Evolutionary conservation across 148 eudicot species (phyloP).

Genomic region (Rhododendron molle): DNA sequence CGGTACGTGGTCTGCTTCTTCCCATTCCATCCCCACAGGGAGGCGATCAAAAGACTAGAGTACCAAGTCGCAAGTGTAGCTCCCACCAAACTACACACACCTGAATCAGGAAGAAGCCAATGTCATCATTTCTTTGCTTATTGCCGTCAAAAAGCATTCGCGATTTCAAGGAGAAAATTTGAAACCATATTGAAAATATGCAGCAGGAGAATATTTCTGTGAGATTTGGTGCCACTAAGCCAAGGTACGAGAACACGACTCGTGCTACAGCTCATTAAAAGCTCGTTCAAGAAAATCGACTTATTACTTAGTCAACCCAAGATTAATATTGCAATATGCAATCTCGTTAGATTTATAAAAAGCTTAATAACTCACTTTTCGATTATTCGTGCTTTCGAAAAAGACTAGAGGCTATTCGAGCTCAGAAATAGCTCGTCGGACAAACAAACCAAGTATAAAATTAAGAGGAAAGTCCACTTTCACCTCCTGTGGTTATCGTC

Average conservation of each 20-base stretch:
- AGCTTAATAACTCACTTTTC: background rate
- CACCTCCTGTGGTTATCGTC: too few species aligned
- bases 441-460: background rate
- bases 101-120: conserved; percentile 13
- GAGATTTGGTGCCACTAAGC: background rate
- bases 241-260: background rate
- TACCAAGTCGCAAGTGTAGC: conserved; percentile 42
- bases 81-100: conserved; percentile 36
- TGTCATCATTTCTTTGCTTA: background rate
- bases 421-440: background rate
- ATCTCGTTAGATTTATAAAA: background rate
- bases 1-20: conserved; percentile 38
- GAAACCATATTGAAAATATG: background rate
- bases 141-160: background rate
- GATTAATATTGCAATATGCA: background rate
- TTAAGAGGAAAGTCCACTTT: too few species aligned
- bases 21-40: conserved; percentile 45
- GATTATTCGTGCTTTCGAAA: background rate
- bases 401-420: background rate
- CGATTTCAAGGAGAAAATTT: background rate
- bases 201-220: background rate
- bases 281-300: background rate
- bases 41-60: conserved; percentile 38
- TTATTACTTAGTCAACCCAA: background rate
- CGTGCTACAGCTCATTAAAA: background rate